Evolutionary conservation across 140 eudicot genomes (phyloP).

Genomic region (Eryngium alpinum): DNA sequence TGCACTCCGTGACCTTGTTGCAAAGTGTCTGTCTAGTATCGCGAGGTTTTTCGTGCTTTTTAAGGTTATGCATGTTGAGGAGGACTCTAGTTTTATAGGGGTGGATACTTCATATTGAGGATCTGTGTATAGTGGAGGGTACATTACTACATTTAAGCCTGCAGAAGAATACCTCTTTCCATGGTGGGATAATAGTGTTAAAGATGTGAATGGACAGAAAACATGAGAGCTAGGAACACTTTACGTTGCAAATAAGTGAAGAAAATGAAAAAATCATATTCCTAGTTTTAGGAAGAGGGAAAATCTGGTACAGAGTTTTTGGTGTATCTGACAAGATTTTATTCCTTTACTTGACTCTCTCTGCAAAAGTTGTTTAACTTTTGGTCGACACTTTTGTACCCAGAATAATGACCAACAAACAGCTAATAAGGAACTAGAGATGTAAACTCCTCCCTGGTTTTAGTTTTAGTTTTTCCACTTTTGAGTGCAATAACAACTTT

Average conservation of each 20-base stretch:
- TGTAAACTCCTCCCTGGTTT: not conserved
- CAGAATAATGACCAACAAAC: not conserved
- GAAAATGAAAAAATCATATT: not conserved
- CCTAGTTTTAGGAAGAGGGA: not conserved
- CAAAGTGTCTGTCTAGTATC: too few species aligned
- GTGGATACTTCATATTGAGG: not conserved
- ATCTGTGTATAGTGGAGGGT: not conserved
- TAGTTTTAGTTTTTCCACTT: too few species aligned
- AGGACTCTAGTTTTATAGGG: not conserved
- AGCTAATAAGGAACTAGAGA: not conserved
- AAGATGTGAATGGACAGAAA: too few species aligned
- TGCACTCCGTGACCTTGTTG: not conserved
- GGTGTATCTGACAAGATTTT: too few species aligned
- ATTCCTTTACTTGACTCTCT: too few species aligned
- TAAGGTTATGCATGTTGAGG: not conserved
- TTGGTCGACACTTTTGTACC: too few species aligned
- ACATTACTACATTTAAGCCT: too few species aligned
- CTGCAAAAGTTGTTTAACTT: too few species aligned
- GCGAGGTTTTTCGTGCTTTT: too few species aligned
- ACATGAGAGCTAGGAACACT: too few species aligned
- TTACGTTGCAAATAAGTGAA: not conserved
- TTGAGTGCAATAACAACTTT: not conserved
- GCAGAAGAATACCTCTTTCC: not conserved
- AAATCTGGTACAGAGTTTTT: too few species aligned
- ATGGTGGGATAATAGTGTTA: not conserved